These are phyloP conservation scores for Exsudoporus frostii DNA, from an alignment of 768 basidiomycete genomes.

Conservation along the genomic window DNA sequence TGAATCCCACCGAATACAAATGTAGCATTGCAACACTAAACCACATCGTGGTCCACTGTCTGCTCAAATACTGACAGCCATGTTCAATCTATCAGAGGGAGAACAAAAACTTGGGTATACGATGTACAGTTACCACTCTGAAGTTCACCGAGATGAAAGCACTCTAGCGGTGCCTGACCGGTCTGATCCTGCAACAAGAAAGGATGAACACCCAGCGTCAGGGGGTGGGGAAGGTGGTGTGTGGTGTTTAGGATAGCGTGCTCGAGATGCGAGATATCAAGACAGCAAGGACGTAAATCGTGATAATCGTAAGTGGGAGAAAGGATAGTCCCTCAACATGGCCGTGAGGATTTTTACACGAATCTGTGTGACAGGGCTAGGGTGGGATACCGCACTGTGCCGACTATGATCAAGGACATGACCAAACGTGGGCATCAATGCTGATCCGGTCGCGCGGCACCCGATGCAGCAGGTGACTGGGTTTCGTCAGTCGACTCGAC, in stretches of 20 bases:
- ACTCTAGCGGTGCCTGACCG: slow-evolving; percentile 7
- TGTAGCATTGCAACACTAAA: background rate
- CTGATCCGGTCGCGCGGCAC: slow-evolving; percentile 3
- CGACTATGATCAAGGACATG: background rate
- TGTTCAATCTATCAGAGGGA: slow-evolving; percentile 3
- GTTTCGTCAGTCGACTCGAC: slow-evolving; percentile 15
- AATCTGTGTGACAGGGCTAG: background rate
- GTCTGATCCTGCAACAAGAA: slow-evolving; percentile 7
- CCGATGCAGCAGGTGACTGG: slow-evolving; percentile 1
- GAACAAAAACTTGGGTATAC: slow-evolving; percentile 17
- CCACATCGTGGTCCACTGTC: background rate
- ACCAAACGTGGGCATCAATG: slow-evolving; percentile 7
- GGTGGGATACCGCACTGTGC: background rate
- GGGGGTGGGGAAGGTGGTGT: background rate
- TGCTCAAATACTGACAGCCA: background rate
- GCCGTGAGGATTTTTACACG: slow-evolving; percentile 7
- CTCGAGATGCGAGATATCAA: slow-evolving; percentile 21
- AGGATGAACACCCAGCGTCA: slow-evolving; percentile 1
- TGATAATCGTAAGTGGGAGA: slow-evolving; percentile 15
- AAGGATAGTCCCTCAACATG: background rate
- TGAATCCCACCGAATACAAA: background rate
- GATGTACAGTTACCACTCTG: slow-evolving; percentile 1
- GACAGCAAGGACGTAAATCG: slow-evolving; percentile 28
- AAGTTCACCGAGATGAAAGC: background rate
- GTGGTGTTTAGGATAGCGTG: slow-evolving; percentile 19